Evolutionary conservation across 768 basidiomycete species (phyloP), one percentile per base, ranked within the genome.

Genomic region (Gloeopeniophorella convolvens): DNA sequence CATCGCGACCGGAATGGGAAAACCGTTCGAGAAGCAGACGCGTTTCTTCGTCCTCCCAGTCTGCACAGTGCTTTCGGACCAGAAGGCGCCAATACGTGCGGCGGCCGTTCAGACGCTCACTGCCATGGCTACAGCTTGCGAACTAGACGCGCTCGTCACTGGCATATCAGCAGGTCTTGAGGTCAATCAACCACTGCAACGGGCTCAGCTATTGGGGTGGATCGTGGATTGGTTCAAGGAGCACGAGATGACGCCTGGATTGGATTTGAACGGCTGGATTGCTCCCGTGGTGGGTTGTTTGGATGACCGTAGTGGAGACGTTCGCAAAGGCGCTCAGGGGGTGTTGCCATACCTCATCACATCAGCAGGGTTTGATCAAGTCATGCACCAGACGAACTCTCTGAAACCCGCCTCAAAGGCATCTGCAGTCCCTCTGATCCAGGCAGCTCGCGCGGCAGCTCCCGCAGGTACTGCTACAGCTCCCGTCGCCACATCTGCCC

Each of bases 1-100:
- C 27, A 82, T 98, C 56, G 92, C 96, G 6, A 80, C 76, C 2
- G 94, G 92, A 2, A 98, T 99, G 91, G 93, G 92, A 34, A 91
- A 86, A 63, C 80, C 89, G 2, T 98, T 99, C 62, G 95, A 98
- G 61, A 95, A 89, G 65, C 78, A 95, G 60, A 75, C 78, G 2
- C 83, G 85, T 27, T 72, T 90, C 48, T 86, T 93, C 59, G 78
- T 80, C 8, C 66, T 80, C 0, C 82, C 93, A 0, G 74, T 98
- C 18, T 82, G 84, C 4, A 83, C 84, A 5, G 92, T 91, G 9
- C 77, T 97, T 9, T 78, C 95, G 4, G 96, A 99, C 64, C 91
- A 95, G 64, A 98, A 98, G 66, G 82, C 87, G 7, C 83, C 82
- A 16, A 85, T 90, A 40, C 83, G 96, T 42, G 68, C 78, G 5